Evolutionary conservation across 2,329 filamentous ascomycete genomes (phyloP).

Genomic region (Diplocarpon mali): DNA sequence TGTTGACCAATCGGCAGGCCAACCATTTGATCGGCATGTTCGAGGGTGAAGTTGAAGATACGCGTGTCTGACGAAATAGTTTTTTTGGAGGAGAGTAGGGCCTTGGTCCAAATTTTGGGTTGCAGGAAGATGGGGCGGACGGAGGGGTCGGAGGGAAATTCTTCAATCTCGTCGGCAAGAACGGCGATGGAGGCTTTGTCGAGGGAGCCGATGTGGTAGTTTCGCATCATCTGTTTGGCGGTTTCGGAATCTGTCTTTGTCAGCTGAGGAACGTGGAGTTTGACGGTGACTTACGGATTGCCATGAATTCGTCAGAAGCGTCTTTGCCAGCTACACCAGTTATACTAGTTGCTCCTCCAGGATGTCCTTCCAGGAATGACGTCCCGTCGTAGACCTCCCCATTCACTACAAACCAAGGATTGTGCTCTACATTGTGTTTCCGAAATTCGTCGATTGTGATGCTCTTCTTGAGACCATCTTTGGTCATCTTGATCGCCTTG

Average conservation of each 20-base stretch:
- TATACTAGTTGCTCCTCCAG: constrained; percentile 79
- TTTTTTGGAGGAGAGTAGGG: constrained; percentile 56
- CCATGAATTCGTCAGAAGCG: constrained; percentile 78
- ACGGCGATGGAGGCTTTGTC: constrained; percentile 45
- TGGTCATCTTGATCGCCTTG: constrained; percentile 68
- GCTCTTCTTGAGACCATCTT: constrained; percentile 47
- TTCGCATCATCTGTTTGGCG: constrained; percentile 79
- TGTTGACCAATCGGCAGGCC: constrained; percentile 81
- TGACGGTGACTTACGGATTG: constrained; percentile 60
- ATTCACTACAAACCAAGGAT: constrained; percentile 81
- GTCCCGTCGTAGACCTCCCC: constrained; percentile 86
- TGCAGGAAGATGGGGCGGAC: constrained; percentile 57
- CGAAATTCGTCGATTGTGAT: constrained; percentile 65
- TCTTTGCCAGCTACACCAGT: constrained; percentile 72
- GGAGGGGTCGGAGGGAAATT: constrained; percentile 33
- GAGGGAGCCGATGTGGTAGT: constrained; percentile 75
- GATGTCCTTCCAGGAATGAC: constrained; percentile 67
- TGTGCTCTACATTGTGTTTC: constrained; percentile 50
- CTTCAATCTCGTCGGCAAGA: constrained; percentile 37
- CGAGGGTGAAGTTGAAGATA: constrained; percentile 70
- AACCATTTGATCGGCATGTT: constrained; percentile 56
- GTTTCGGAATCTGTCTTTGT: constrained; percentile 68
- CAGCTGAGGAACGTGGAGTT: constrained; percentile 13
- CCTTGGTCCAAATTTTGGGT: constrained; percentile 61
- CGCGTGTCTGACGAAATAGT: constrained; percentile 65